These are phyloP conservation scores for Kurtzmaniella quercitrusa DNA, from an alignment of 1,139 yeast species.

Conservation along the genomic window DNA sequence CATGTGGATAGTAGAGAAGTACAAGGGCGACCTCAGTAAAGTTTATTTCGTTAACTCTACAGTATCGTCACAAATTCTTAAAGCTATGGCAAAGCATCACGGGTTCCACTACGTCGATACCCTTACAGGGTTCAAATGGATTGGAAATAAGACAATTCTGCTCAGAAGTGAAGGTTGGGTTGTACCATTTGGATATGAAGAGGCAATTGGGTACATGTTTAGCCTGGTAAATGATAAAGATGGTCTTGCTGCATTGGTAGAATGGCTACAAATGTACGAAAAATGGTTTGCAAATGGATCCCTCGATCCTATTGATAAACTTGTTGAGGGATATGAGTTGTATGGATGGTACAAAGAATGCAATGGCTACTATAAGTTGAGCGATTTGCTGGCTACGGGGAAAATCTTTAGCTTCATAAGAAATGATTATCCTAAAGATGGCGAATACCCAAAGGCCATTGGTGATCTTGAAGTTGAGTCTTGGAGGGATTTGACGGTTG, in stretches of 20 bases:
- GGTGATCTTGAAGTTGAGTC: constrained; percentile 52
- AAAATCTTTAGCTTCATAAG: constrained; percentile 41
- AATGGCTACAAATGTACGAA: constrained; percentile 72
- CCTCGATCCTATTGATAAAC: constrained; percentile 38
- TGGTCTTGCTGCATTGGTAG: constrained; percentile 76
- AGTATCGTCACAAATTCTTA: constrained; percentile 80
- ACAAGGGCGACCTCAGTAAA: constrained; percentile 23
- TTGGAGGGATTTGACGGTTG: constrained; percentile 84
- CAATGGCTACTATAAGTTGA: constrained; percentile 79
- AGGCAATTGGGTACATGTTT: constrained; percentile 95
- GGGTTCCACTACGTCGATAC: constrained; percentile 75
- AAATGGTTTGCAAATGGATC: constrained; percentile 35
- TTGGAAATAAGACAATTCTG: constrained; percentile 83
- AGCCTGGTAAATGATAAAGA: constrained; percentile 86
- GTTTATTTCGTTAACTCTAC: constrained; percentile 78
- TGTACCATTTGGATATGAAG: constrained; percentile 92
- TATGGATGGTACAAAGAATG: constrained; percentile 82
- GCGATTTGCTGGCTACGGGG: constrained; percentile 47
- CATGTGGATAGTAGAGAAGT: constrained; percentile 45
- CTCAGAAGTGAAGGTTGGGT: constrained; percentile 56
- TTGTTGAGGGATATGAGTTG: constrained; percentile 54
- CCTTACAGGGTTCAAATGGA: constrained; percentile 95
- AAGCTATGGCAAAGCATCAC: constrained; percentile 59
- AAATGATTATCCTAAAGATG: constrained; percentile 35
- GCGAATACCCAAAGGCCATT: constrained; percentile 37